These are phyloP conservation scores for Castanea crenata DNA, from an alignment of 306 rosid genomes.

Conservation along the genomic window DNA sequence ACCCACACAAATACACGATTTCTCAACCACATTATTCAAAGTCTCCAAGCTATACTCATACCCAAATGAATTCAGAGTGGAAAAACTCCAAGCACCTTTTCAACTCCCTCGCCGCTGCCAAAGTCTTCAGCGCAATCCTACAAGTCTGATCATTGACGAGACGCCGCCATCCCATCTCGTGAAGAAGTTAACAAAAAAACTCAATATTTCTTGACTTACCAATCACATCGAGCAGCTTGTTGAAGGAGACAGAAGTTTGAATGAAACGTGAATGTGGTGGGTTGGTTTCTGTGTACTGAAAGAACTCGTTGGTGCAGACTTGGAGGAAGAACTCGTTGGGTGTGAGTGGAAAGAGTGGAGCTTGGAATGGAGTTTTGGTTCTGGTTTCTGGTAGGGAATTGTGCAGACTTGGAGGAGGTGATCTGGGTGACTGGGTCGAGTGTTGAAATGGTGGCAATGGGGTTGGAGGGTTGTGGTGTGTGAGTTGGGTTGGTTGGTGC, in stretches of 20 bases:
- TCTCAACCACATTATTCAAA: conserved; percentile 52
- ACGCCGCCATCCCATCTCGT: conserved; percentile 48
- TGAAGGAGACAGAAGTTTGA: conserved; percentile 62
- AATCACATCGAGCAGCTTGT: conserved; percentile 49
- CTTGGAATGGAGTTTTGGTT: conserved; percentile 53
- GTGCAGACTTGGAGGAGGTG: conserved; percentile 73
- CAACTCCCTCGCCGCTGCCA: conserved; percentile 61
- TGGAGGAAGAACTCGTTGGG: conserved; percentile 89
- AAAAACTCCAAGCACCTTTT: conserved; percentile 73
- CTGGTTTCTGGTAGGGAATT: conserved; percentile 73
- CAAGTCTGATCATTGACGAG: conserved; percentile 49
- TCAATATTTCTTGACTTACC: conserved; percentile 59
- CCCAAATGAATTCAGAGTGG: conserved; percentile 55
- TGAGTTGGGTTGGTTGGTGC: conserved; percentile 22
- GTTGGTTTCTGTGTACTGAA: conserved; percentile 33
- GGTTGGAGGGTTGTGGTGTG: conserved; percentile 1
- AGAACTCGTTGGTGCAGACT: conserved; percentile 73
- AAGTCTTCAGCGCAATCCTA: conserved; percentile 42
- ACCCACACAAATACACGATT: conserved; percentile 54
- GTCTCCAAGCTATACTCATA: conserved; percentile 46
- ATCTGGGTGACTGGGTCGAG: conserved; percentile 28
- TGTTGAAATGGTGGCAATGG: conserved; percentile 19
- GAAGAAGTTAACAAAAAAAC: conserved; percentile 54
- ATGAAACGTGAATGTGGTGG: conserved; percentile 30
- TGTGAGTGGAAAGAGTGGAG: conserved; percentile 45